Percentiles rank a stretch among this genome's conserved stretches.
Evolutionary conservation across 75 land plant genomes (phyloP).

Genomic region (Larix kaempferi): DNA sequence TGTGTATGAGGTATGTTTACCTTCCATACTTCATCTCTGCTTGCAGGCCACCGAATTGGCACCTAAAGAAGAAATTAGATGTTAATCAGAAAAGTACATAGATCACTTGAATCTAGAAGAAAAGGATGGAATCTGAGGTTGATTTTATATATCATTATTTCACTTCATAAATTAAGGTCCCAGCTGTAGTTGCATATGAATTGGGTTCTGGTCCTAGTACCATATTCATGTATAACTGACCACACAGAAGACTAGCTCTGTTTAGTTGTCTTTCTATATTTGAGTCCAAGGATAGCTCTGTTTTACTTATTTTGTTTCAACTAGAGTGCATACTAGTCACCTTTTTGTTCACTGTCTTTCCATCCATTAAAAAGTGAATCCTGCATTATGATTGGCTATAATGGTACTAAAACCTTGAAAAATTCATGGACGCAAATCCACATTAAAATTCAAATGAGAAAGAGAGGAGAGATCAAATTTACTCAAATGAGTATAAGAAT

Average conservation of each 20-base stretch:
- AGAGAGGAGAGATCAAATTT: neutral
- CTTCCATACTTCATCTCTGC: constrained; percentile 95
- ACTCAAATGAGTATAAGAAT: neutral
- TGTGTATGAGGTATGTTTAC: constrained; percentile 90
- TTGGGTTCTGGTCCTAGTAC: neutral
- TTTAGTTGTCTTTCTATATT: neutral
- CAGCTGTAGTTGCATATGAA: neutral
- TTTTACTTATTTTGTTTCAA: neutral
- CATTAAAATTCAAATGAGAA: no score
- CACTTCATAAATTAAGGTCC: no score
- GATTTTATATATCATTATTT: no score
- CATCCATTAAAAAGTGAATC: no score
- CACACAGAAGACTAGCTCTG: neutral
- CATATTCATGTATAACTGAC: neutral
- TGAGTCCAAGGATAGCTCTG: neutral
- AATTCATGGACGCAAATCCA: neutral
- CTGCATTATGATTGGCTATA: no score
- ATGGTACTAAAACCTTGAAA: neutral
- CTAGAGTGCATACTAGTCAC: no score
- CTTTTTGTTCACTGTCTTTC: no score
- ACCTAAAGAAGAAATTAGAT: constrained; percentile 33
- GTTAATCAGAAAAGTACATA: constrained; percentile 10
- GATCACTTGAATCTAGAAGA: neutral
- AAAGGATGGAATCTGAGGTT: neutral
- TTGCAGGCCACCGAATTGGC: constrained; percentile 81